phyloP scores from a whole-genome alignment of 208 protist species.

The Plasmodiophora brassicae region DNA sequence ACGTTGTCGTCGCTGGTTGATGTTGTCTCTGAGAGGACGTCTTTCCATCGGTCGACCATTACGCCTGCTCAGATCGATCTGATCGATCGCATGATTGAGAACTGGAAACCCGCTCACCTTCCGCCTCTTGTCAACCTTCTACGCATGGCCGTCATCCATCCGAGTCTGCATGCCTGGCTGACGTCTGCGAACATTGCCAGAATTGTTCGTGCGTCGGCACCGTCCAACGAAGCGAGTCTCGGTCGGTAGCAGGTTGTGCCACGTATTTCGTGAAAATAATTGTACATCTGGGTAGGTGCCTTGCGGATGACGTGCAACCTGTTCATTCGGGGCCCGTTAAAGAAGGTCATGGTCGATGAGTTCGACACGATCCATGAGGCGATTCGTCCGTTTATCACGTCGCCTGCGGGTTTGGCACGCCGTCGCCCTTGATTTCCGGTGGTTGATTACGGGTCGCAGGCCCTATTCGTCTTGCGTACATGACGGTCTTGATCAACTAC shows the following conservation, averaged over 20 bases:
- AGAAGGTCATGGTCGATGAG: background rate
- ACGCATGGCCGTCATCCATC: constrained; percentile 6
- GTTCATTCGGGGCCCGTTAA: background rate
- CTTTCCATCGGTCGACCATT: background rate
- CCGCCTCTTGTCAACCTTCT: constrained; percentile 6
- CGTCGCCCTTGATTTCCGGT: background rate
- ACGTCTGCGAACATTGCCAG: background rate
- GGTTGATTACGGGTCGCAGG: background rate
- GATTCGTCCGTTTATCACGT: background rate
- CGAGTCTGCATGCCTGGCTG: background rate
- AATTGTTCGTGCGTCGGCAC: too few relatives aligned
- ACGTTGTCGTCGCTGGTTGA: background rate
- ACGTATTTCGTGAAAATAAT: background rate
- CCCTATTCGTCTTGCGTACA: background rate
- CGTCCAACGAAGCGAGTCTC: too few relatives aligned
- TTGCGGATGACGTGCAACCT: background rate
- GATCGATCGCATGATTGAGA: background rate
- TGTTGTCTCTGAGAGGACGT: background rate
- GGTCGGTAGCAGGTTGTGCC: too few relatives aligned
- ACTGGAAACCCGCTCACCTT: background rate
- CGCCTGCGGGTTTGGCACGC: background rate
- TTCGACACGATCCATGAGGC: background rate
- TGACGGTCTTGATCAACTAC: background rate
- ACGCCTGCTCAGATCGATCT: background rate
- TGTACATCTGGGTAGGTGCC: background rate